Evolutionary conservation across 345 rosid species (phyloP).

Genomic region (Pistacia integerrima): DNA sequence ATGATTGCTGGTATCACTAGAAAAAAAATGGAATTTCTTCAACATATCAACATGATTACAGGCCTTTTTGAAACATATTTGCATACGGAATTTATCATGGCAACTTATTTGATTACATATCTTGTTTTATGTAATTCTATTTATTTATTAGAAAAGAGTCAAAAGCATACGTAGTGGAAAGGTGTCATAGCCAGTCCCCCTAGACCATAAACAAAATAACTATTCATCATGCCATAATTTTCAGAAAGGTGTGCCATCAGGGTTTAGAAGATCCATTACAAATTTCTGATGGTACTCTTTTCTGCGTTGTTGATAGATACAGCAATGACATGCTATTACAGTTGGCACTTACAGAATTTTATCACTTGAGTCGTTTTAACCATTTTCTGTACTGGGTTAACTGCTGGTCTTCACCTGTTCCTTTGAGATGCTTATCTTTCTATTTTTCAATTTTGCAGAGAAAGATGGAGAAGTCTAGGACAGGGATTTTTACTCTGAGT

Average conservation of each 20-base stretch:
- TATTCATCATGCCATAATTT: neutral
- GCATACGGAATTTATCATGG: neutral
- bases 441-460: slow-evolving; percentile 48
- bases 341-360: neutral
- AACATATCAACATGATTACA: neutral
- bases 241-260: neutral
- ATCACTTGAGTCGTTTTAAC: neutral
- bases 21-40: neutral
- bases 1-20: neutral
- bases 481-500: slow-evolving; percentile 62
- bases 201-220: neutral
- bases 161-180: too few relatives aligned
- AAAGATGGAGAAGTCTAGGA: slow-evolving; percentile 79
- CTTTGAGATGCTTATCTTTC: slow-evolving; percentile 1
- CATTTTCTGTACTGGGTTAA: neutral
- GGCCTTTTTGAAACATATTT: neutral
- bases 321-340: neutral
- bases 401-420: neutral
- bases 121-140: too few relatives aligned
- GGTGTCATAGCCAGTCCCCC: neutral
- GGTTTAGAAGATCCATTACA: neutral
- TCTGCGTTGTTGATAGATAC: neutral
- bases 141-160: too few relatives aligned
- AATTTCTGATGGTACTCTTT: neutral
- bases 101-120: neutral